A percentile compares a stretch with the other conserved stretches of the same genome.
Conservation (phyloP, 1,284 basidiomycete species). For the Ceratorhiza oryzae-sativae region DNA sequence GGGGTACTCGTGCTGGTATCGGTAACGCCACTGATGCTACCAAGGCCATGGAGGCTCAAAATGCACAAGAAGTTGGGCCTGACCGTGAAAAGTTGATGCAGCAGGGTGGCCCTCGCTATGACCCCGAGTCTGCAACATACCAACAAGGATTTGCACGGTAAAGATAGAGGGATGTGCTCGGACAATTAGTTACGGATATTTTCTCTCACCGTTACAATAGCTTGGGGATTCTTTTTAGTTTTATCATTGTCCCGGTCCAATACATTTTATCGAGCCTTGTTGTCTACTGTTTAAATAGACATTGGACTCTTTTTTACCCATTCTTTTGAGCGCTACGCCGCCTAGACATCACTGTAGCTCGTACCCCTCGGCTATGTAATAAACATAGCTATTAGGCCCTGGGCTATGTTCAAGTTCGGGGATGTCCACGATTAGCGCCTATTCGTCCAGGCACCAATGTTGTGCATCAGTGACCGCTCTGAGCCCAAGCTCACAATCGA, state of each 20-base stretch:
- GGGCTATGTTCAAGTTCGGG: too few species aligned
- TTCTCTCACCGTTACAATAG: constrained; percentile 23
- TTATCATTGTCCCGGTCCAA: constrained; percentile 12
- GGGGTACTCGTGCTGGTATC: constrained; percentile 91
- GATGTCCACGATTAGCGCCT: too few species aligned
- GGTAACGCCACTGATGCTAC: constrained; percentile 79
- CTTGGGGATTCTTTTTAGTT: constrained; percentile 16
- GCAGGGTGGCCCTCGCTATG: constrained; percentile 23
- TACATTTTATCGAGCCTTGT: constrained; percentile 7
- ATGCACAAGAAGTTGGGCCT: constrained; percentile 37
- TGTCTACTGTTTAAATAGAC: constrained; percentile 4
- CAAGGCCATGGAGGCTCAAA: constrained; percentile 58
- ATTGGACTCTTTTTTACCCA: constrained; percentile 22
- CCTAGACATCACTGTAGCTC: not conserved
- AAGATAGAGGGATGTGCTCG: constrained; percentile 13
- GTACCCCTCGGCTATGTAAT: not conserved
- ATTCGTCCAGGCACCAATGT: too few species aligned
- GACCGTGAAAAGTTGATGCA: constrained; percentile 37
- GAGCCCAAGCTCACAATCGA: too few species aligned
- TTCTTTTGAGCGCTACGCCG: not conserved
- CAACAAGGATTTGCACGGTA: constrained; percentile 33
- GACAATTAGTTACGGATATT: constrained; percentile 22
- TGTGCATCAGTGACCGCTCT: too few species aligned
- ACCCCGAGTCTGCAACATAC: constrained; percentile 12
- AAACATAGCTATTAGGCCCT: not conserved